Conservation (phyloP, 345 rosid genomes). For the Arabidopsis suecica region DNA sequence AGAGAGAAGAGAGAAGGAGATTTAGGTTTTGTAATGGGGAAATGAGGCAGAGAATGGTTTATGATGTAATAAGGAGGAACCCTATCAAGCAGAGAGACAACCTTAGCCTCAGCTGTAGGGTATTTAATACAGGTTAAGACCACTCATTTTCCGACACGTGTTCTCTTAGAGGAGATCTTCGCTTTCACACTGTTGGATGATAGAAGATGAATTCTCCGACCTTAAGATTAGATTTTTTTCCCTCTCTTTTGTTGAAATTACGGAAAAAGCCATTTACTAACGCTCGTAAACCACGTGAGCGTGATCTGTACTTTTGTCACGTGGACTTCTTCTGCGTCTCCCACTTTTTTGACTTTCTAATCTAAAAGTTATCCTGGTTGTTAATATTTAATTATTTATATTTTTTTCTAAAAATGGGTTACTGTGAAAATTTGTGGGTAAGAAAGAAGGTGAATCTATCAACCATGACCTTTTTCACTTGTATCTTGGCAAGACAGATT, state of each 20-base stretch:
- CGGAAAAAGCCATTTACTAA: conserved; percentile 30
- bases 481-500: too few species aligned
- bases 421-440: background rate
- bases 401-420: background rate
- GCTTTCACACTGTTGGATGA: conserved; percentile 12
- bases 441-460: too few species aligned
- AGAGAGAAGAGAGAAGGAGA: conserved; percentile 2
- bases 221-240: conserved; percentile 4
- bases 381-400: background rate
- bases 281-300: conserved; percentile 45
- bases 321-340: conserved; percentile 38
- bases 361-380: conserved; percentile 12
- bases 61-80: background rate
- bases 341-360: conserved; percentile 30
- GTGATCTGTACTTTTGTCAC: conserved; percentile 42
- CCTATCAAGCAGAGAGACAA: conserved; percentile 37
- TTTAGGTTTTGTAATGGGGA: background rate
- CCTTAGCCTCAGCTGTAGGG: conserved; percentile 36
- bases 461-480: too few species aligned
- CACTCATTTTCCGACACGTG: conserved; percentile 34
- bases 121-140: conserved; percentile 36
- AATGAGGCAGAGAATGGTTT: conserved; percentile 12
- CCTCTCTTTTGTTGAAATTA: conserved; percentile 1
- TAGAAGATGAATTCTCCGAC: conserved; percentile 12
- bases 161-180: background rate